These are phyloP conservation scores for Meyerozyma guilliermondii DNA, from an alignment of 1,139 yeast genomes.

Conservation along the genomic window DNA sequence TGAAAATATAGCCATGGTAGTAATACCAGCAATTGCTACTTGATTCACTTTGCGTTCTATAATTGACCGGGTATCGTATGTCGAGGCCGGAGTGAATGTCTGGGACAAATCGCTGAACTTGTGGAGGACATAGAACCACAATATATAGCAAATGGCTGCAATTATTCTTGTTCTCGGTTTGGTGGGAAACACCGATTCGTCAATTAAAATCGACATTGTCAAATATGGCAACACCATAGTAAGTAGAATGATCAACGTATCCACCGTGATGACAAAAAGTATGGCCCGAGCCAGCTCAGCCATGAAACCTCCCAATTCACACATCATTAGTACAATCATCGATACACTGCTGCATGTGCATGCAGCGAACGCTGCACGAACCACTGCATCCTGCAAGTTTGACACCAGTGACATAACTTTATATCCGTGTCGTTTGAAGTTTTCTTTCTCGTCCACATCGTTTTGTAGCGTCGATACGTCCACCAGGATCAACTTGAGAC, in stretches of 20 bases:
- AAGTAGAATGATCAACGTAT: constrained; percentile 26
- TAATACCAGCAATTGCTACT: constrained; percentile 65
- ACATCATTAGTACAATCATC: constrained; percentile 32
- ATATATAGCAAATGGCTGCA: constrained; percentile 10
- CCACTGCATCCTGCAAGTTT: constrained; percentile 8
- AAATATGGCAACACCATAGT: constrained; percentile 31
- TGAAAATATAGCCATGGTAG: constrained; percentile 64
- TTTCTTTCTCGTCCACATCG: constrained; percentile 12
- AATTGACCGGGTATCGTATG: constrained; percentile 19
- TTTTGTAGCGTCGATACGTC: constrained; percentile 10
- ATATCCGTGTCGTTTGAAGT: constrained; percentile 1
- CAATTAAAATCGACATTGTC: constrained; percentile 25
- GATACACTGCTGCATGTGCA: constrained; percentile 29
- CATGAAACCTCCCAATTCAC: constrained; percentile 29
- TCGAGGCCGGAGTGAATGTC: constrained; percentile 18
- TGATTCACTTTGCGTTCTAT: constrained; percentile 49
- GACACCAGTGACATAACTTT: constrained; percentile 1
- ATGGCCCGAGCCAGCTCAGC: constrained; percentile 18
- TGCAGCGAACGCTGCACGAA: constrained; percentile 26
- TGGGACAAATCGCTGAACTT: constrained; percentile 33
- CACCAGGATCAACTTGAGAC: constrained; percentile 14
- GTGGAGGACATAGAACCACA: constrained; percentile 33
- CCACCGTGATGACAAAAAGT: constrained; percentile 29
- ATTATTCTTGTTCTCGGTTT: constrained; percentile 7
- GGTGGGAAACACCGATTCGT: constrained; percentile 23